These are phyloP conservation scores for Parietaria judaica DNA, from an alignment of 306 rosid species.

Conservation along the genomic window DNA sequence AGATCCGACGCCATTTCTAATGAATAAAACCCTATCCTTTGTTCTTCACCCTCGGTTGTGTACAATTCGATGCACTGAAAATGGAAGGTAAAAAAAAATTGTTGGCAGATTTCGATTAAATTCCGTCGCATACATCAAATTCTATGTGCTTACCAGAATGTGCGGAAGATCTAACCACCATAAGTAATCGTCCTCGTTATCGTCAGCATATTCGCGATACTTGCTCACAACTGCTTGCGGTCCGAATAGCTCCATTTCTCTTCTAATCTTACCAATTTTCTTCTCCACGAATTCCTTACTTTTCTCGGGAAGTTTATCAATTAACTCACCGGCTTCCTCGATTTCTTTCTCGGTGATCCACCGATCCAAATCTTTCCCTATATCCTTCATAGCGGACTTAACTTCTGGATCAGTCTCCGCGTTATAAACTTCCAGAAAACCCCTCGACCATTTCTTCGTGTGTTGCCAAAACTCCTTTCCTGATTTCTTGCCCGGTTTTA, in stretches of 20 bases:
- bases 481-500: conserved; percentile 65
- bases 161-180: conserved; percentile 94
- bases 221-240: conserved; percentile 95
- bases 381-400: conserved; percentile 62
- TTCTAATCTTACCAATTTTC: conserved; percentile 74
- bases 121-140: not conserved
- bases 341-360: conserved; percentile 92
- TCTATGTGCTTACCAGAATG: conserved; percentile 48
- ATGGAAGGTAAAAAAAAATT: conserved; percentile 13
- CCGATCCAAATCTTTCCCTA: conserved; percentile 85
- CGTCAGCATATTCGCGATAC: conserved; percentile 75
- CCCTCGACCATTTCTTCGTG: conserved; percentile 92
- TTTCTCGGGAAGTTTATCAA: conserved; percentile 51
- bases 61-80: conserved; percentile 90
- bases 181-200: conserved; percentile 74
- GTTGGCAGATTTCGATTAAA: conserved; percentile 3
- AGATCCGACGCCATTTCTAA: conserved; percentile 94
- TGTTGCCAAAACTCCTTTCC: conserved; percentile 98
- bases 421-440: conserved; percentile 76
- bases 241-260: conserved; percentile 94
- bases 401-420: conserved; percentile 80
- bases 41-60: conserved; percentile 52
- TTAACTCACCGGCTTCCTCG: conserved; percentile 75
- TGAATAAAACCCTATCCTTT: conserved; percentile 78
- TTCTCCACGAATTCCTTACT: conserved; percentile 55